Percentiles rank a stretch among this genome's conserved stretches.
Evolutionary conservation across 140 eudicot genomes (phyloP).

Genomic region (Erigeron philadelphicus): DNA sequence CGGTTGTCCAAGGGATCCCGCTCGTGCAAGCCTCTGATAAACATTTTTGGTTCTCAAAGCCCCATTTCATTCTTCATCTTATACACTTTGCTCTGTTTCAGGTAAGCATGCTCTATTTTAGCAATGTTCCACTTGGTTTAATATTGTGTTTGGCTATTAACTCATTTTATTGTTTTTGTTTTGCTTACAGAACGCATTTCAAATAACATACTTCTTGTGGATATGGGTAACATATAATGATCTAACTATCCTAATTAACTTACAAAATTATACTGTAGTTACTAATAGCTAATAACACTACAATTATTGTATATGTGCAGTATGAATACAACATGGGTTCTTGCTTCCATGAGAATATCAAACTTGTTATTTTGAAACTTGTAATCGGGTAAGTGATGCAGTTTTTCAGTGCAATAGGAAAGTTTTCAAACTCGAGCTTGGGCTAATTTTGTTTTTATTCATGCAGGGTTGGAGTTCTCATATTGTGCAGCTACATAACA

Average conservation of each 20-base stretch:
- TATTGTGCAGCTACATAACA: constrained; percentile 85
- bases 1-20: constrained; percentile 90
- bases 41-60: constrained; percentile 83
- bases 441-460: constrained; percentile 4
- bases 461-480: constrained; percentile 51
- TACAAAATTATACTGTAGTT: neutral
- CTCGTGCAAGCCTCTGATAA: constrained; percentile 81
- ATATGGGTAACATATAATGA: constrained; percentile 56
- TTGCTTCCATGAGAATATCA: constrained; percentile 63
- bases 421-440: neutral
- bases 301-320: constrained; percentile 40
- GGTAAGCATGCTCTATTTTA: constrained; percentile 34
- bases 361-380: constrained; percentile 50
- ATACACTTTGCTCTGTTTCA: constrained; percentile 88
- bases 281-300: constrained; percentile 8
- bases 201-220: constrained; percentile 79
- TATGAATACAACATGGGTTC: constrained; percentile 60
- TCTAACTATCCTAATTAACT: neutral
- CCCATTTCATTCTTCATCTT: constrained; percentile 60
- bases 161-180: constrained; percentile 16
- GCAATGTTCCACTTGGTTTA: neutral
- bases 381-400: constrained; percentile 51
- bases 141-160: constrained; percentile 1
- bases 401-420: neutral
- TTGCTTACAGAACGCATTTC: constrained; percentile 85